A percentile compares a stretch with the other conserved stretches of the same genome.
Evolutionary conservation across 2,329 filamentous ascomycete species (phyloP).

Genomic region (Tolypocladium amazonense): DNA sequence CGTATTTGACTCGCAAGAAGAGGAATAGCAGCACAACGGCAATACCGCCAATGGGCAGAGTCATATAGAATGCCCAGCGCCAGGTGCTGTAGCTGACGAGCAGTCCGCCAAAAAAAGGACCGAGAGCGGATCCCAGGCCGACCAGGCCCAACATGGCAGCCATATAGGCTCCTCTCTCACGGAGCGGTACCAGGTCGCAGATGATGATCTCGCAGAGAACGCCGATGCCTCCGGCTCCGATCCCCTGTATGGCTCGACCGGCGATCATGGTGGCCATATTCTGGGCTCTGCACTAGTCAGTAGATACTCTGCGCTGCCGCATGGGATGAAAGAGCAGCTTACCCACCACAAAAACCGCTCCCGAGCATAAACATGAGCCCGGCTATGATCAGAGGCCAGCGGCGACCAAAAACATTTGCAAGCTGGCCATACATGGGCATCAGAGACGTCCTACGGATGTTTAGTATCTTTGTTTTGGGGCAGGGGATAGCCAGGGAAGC

Average conservation of each 20-base stretch:
- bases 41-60: not conserved
- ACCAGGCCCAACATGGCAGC: not conserved
- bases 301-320: not conserved
- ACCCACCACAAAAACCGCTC: not conserved
- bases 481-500: not conserved
- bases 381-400: constrained; percentile 8
- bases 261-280: not conserved
- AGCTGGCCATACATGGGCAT: constrained; percentile 13
- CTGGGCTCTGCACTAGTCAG: not conserved
- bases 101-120: not conserved
- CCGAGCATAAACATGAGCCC: not conserved
- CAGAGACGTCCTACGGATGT: constrained; percentile 8
- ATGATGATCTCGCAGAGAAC: not conserved
- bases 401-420: constrained; percentile 13
- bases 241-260: not conserved
- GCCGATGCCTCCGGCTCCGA: not conserved
- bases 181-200: not conserved
- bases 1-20: not conserved
- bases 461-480: not conserved
- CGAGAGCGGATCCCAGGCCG: not conserved
- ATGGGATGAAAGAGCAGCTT: not conserved
- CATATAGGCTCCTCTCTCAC: not conserved
- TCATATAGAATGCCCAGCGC: not conserved
- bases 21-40: not conserved
- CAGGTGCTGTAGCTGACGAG: not conserved